Evolutionary conservation across 805 yeast genomes (phyloP).

Genomic region (Cyberlindnera xishuangbannaensis): DNA sequence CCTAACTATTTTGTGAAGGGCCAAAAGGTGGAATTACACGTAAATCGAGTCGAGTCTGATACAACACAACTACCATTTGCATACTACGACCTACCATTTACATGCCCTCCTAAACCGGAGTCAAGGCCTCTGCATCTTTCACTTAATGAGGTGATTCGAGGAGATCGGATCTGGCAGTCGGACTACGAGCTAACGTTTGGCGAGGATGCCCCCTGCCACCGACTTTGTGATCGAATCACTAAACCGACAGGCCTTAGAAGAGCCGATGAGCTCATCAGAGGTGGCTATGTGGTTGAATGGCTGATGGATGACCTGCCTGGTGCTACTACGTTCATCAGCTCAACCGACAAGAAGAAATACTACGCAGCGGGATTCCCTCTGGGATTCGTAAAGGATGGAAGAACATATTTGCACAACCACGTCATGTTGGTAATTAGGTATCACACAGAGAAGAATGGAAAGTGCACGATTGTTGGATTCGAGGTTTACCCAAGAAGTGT

Average conservation of each 20-base stretch:
- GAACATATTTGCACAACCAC: slow-evolving; percentile 68
- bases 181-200: slow-evolving; percentile 62
- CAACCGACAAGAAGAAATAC: slow-evolving; percentile 54
- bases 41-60: slow-evolving; percentile 76
- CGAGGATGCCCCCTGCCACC: slow-evolving; percentile 57
- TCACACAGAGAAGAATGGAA: slow-evolving; percentile 42
- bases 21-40: slow-evolving; percentile 61
- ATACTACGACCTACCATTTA: slow-evolving; percentile 72
- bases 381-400: slow-evolving; percentile 61
- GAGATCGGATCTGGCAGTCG: slow-evolving; percentile 75
- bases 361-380: slow-evolving; percentile 85
- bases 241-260: slow-evolving; percentile 42
- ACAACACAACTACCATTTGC: slow-evolving; percentile 71
- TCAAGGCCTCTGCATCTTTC: slow-evolving; percentile 63
- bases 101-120: slow-evolving; percentile 58
- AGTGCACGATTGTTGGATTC: slow-evolving; percentile 72
- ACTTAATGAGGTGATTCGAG: slow-evolving; percentile 70
- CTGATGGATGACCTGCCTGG: slow-evolving; percentile 78
- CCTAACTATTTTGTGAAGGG: slow-evolving; percentile 38
- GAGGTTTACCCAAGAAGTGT: slow-evolving; percentile 87
- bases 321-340: slow-evolving; percentile 71
- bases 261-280: slow-evolving; percentile 56
- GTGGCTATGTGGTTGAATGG: slow-evolving; percentile 82
- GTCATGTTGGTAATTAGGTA: slow-evolving; percentile 75
- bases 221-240: slow-evolving; percentile 64